Base-by-base conservation (phyloP, 163 green algal genomes). In the Trebouxia gelatinosa region DNA sequence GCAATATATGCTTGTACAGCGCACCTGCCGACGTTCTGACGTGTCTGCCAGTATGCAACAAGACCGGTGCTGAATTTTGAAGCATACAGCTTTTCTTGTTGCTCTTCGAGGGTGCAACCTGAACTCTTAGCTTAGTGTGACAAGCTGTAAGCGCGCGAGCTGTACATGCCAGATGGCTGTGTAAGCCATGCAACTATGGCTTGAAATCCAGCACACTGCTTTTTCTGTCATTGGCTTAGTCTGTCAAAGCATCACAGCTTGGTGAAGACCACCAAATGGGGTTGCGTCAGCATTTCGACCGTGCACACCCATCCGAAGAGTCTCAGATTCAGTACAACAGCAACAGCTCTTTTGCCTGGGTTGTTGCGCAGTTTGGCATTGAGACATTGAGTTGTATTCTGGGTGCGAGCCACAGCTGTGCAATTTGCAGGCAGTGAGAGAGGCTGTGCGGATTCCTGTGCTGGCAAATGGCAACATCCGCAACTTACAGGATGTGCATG, bases 381-480 rank as follows among this genome's bases (percentile, higher is more conserved):
- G 43, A 23, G 11, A 54, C 11, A 13, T 9, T 13, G 13, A 23
- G 43, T 13, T 54, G 43, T 23, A 13, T 54, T 54, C 43, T 54
- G 9, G 13, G 6, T 32, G 54, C 19, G 9, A 66, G 57, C 21
- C 4, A 16, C 6, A 31, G 13, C 38, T 51, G 17, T 32, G 17
- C 64, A 23, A 2, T 28, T 9, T 77, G 77, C 81, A 85, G 81
- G 86, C 87, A 23, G 90, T 97, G 29, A 90, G 89, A 58, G 65
- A 88, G 43, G 88, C 92, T 35, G 75, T 98, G 64, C 75, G 75
- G 64, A 90, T 98, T 31, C 96, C 96, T 3, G 94, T 99, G 76
- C 86, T 99, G 37, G 96, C 90, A 48, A 99, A 99, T 84, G 96
- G 96, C 78, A 96, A 98, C 86, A 90, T 99, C 48, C 88, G 87